These are phyloP conservation scores for Pilaira anomala DNA, from an alignment of 192 early-diverging fungal genomes.

Conservation along the genomic window DNA sequence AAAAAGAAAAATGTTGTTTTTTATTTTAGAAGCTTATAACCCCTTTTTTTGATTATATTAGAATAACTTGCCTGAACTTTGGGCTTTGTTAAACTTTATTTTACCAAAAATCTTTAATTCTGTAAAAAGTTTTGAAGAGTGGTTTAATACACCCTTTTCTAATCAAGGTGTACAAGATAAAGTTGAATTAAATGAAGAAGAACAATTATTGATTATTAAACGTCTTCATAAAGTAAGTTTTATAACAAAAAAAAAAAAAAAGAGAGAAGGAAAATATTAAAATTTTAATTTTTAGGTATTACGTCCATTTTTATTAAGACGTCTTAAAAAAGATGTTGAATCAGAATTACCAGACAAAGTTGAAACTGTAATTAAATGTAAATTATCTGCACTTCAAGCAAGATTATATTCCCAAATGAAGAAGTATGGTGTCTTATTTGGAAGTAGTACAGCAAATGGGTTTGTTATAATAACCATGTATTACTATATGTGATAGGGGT, in stretches of 20 bases:
- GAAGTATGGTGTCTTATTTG: slow-evolving; percentile 67
- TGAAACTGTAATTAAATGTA: slow-evolving; percentile 87
- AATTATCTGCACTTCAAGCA: slow-evolving; percentile 82
- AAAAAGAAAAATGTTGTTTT: not conserved
- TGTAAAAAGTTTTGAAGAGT: slow-evolving; percentile 95
- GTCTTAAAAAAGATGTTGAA: slow-evolving; percentile 98
- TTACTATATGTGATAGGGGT: no score
- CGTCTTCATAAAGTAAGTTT: slow-evolving; percentile 83
- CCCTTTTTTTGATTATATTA: slow-evolving; percentile 16
- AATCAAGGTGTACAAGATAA: slow-evolving; percentile 75
- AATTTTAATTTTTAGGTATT: slow-evolving; percentile 38
- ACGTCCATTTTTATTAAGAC: slow-evolving; percentile 90
- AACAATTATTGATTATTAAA: slow-evolving; percentile 90
- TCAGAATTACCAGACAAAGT: slow-evolving; percentile 95
- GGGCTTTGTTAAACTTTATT: slow-evolving; percentile 94
- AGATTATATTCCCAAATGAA: slow-evolving; percentile 84
- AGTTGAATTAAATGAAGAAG: slow-evolving; percentile 96
- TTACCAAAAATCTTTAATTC: slow-evolving; percentile 94
- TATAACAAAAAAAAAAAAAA: no score
- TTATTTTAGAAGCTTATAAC: not conserved
- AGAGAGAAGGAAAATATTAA: not conserved
- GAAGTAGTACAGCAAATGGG: slow-evolving; percentile 60
- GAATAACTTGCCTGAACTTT: slow-evolving; percentile 96
- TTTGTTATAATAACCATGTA: no score
- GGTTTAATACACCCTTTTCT: slow-evolving; percentile 96